These are phyloP conservation scores for Coleophoma cylindrospora DNA, from an alignment of 2,329 filamentous ascomycete genomes.

Conservation along the genomic window DNA sequence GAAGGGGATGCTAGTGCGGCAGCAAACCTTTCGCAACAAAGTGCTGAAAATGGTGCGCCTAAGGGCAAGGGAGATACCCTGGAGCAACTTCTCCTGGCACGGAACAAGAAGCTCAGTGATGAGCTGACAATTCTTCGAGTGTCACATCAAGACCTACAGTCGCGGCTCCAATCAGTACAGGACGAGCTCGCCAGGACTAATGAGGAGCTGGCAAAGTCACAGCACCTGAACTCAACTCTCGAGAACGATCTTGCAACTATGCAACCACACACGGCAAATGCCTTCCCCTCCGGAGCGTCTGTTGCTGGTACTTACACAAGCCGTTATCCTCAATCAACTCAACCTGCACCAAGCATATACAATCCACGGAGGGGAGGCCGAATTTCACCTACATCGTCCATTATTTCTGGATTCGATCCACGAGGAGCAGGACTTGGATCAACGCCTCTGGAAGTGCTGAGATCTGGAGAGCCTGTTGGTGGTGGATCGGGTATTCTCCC, in stretches of 20 bases:
- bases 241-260: slow-evolving; percentile 88
- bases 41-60: slow-evolving; percentile 40
- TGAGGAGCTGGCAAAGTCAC: slow-evolving; percentile 78
- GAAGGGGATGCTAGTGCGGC: slow-evolving; percentile 41
- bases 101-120: slow-evolving; percentile 95
- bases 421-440: slow-evolving; percentile 41
- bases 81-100: slow-evolving; percentile 83
- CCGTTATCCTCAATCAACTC: slow-evolving; percentile 67
- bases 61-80: slow-evolving; percentile 72
- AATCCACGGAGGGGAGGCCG: slow-evolving; percentile 55
- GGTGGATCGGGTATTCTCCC: slow-evolving; percentile 85
- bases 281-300: slow-evolving; percentile 84
- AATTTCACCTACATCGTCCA: slow-evolving; percentile 90
- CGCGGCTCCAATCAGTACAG: slow-evolving; percentile 72
- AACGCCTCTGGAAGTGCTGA: slow-evolving; percentile 50
- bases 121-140: slow-evolving; percentile 90
- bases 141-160: slow-evolving; percentile 87
- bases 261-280: slow-evolving; percentile 78
- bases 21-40: slow-evolving; percentile 13
- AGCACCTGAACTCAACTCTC: slow-evolving; percentile 79
- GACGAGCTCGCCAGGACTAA: slow-evolving; percentile 80
- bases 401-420: slow-evolving; percentile 94
- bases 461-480: slow-evolving; percentile 59
- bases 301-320: slow-evolving; percentile 88
- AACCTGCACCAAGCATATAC: slow-evolving; percentile 29